These are phyloP conservation scores for Trypanosoma conorhini DNA, from an alignment of 208 protist genomes.

Conservation along the genomic window DNA sequence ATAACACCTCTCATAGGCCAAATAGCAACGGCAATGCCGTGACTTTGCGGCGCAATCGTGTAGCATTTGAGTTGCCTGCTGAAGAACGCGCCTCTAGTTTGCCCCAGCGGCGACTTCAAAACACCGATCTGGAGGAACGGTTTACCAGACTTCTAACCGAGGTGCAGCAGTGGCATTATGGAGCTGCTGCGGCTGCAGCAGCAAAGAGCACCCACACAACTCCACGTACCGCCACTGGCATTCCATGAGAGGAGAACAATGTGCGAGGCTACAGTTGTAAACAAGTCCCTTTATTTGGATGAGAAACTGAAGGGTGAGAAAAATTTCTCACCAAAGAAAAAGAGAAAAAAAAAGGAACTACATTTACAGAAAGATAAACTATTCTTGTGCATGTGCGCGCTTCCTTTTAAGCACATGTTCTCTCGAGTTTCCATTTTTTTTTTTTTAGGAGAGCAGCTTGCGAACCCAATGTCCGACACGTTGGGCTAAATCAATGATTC, in stretches of 20 bases:
- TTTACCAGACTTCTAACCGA: constrained; percentile 18
- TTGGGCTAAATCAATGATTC: no score
- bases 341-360: no score
- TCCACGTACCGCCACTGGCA: neutral
- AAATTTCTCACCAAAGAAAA: no score
- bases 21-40: neutral
- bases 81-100: neutral
- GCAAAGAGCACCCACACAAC: neutral
- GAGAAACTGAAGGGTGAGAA: no score
- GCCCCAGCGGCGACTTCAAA: neutral
- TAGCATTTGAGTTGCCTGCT: neutral
- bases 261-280: neutral
- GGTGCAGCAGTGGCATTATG: constrained; percentile 15
- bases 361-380: no score
- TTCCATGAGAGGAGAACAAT: neutral
- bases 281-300: no score
- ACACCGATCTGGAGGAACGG: constrained; percentile 16
- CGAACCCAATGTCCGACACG: no score
- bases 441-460: no score
- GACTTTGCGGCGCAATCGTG: neutral
- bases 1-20: neutral
- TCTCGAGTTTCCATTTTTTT: no score
- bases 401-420: no score
- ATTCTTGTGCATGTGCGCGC: no score
- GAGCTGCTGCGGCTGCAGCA: neutral